Conservation (phyloP, 2,329 filamentous ascomycete species). For the Arthroderma uncinatum region DNA sequence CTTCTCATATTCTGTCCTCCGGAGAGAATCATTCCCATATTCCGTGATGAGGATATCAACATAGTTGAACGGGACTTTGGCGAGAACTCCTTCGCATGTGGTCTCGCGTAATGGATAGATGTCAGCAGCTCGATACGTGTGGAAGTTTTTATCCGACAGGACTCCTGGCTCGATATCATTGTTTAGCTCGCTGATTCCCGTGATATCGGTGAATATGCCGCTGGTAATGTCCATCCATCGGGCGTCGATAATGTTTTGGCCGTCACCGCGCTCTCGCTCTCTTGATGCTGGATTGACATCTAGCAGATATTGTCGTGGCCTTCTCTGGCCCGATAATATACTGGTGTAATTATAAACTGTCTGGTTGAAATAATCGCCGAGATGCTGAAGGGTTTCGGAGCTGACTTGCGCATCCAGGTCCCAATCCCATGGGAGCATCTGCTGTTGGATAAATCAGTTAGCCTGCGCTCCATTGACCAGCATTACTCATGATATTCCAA, state of each 20-base stretch:
- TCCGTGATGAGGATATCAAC: conserved; percentile 30
- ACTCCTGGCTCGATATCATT: conserved; percentile 49
- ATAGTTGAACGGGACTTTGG: conserved; percentile 50
- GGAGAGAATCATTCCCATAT: conserved; percentile 29
- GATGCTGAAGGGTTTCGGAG: conserved; percentile 51
- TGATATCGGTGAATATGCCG: conserved; percentile 76
- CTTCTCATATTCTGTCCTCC: conserved; percentile 28
- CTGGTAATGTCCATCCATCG: conserved; percentile 68
- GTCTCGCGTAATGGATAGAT: conserved; percentile 65
- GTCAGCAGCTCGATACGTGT: conserved; percentile 58
- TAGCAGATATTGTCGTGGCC: conserved; percentile 52
- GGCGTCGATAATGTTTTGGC: conserved; percentile 70
- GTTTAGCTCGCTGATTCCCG: conserved; percentile 59
- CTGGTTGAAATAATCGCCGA: conserved; percentile 57
- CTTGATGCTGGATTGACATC: conserved; percentile 64
- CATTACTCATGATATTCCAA: background rate
- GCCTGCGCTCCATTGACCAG: background rate
- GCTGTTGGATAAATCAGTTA: conserved; percentile 64
- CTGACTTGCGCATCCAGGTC: conserved; percentile 74
- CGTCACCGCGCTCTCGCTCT: conserved; percentile 52
- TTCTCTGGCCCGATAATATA: conserved; percentile 27
- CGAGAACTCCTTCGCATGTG: conserved; percentile 61
- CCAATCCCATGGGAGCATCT: conserved; percentile 73
- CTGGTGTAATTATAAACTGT: conserved; percentile 45
- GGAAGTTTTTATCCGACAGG: conserved; percentile 71